phyloP scores from a whole-genome alignment of 345 rosid species.

The Lagerstroemia speciosa region DNA sequence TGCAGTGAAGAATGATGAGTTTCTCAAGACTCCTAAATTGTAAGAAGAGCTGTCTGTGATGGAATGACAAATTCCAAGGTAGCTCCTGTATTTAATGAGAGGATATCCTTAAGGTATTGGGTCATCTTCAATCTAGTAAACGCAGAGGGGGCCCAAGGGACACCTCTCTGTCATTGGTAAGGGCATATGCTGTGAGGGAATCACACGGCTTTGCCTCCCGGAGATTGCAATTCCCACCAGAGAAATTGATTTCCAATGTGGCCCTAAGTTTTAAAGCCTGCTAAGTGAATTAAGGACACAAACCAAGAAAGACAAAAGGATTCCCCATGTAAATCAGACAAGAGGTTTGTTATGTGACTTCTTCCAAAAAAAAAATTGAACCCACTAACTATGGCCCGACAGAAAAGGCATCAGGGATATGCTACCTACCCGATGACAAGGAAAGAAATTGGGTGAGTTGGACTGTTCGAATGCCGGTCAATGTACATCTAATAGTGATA shows the following conservation, averaged over 20 bases:
- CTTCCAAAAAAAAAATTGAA: no score
- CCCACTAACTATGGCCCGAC: no score
- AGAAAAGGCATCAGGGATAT: no score
- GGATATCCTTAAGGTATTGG: background rate
- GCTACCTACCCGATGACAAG: no score
- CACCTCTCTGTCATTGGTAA: background rate
- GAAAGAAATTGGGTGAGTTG: background rate
- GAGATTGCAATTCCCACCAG: background rate
- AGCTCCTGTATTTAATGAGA: background rate
- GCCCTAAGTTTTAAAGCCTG: background rate
- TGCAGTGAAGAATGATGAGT: background rate
- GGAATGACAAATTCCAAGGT: background rate
- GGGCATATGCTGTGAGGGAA: background rate
- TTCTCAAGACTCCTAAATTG: background rate
- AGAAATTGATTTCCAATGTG: background rate
- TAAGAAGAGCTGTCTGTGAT: background rate
- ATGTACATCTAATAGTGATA: background rate
- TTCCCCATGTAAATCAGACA: background rate
- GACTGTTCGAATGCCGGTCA: background rate
- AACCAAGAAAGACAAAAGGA: background rate
- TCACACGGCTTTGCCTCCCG: constrained; percentile 1
- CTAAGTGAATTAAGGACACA: background rate
- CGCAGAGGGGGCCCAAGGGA: background rate
- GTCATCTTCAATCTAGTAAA: background rate
- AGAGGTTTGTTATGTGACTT: background rate